Evolutionary conservation across 306 rosid species (phyloP).

Genomic region (Clitoria ternatea): DNA sequence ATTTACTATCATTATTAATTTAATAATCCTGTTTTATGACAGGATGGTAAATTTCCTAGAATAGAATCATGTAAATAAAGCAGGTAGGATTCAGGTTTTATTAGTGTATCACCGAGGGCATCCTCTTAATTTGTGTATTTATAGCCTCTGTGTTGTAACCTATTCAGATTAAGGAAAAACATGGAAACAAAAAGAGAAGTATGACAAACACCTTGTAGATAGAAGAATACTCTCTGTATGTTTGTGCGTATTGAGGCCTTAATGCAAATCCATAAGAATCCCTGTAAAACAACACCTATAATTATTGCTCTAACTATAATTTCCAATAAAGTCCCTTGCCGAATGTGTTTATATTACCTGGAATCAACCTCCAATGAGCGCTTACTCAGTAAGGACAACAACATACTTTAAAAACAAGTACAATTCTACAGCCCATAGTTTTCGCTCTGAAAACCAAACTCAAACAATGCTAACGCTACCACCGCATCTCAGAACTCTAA

Average conservation of each 20-base stretch:
- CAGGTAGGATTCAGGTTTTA: too few species aligned
- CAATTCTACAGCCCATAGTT: constrained; percentile 67
- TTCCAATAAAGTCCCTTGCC: too few species aligned
- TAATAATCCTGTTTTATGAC: too few species aligned
- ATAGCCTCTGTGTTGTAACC: too few species aligned
- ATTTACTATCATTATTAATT: too few species aligned
- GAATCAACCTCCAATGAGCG: constrained; percentile 95
- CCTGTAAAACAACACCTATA: constrained; percentile 35
- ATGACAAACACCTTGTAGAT: constrained; percentile 67
- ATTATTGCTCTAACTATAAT: neutral
- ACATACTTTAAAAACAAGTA: constrained; percentile 64
- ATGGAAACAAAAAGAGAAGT: constrained; percentile 5
- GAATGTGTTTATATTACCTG: constrained; percentile 72
- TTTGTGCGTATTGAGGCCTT: constrained; percentile 86
- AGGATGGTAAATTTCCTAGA: too few species aligned
- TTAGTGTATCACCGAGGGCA: too few species aligned
- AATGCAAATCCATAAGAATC: constrained; percentile 92
- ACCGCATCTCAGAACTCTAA: constrained; percentile 35
- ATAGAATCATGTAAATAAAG: too few species aligned
- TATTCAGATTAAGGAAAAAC: too few species aligned
- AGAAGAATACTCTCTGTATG: constrained; percentile 56
- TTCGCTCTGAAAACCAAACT: constrained; percentile 34
- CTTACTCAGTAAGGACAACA: constrained; percentile 96
- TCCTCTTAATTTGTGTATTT: too few species aligned
- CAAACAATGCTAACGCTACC: constrained; percentile 32